Evolutionary conservation across 352 stramenopile genomes (phyloP).

Genomic region (Phytophthora hybrid): DNA sequence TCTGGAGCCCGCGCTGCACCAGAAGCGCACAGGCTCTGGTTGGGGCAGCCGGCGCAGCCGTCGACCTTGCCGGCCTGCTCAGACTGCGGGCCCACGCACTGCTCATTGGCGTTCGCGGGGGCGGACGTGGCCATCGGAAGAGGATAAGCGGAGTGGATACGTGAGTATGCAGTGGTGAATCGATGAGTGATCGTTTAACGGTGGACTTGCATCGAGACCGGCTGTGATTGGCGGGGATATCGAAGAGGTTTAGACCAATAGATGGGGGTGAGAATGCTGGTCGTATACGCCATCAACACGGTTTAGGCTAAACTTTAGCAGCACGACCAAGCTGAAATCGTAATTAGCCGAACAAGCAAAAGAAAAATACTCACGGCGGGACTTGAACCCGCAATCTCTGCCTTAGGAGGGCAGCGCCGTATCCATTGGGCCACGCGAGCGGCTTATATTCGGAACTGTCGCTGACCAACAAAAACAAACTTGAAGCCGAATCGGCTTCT

Average conservation of each 20-base stretch:
- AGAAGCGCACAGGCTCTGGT: slow-evolving; percentile 96
- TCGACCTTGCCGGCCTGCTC: slow-evolving; percentile 94
- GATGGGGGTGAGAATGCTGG: slow-evolving; percentile 15
- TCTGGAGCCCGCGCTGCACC: slow-evolving; percentile 90
- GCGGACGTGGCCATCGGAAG: slow-evolving; percentile 47
- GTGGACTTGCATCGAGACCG: background rate
- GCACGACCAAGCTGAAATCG: background rate
- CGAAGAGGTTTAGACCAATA: slow-evolving; percentile 19
- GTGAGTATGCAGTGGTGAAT: background rate
- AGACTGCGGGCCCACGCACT: slow-evolving; percentile 96
- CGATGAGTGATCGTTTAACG: slow-evolving; percentile 15
- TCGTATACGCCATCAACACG: slow-evolving; percentile 21
- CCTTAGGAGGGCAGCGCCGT: background rate
- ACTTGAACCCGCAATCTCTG: slow-evolving; percentile 1
- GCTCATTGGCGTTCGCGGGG: slow-evolving; percentile 80
- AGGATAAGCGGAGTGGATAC: slow-evolving; percentile 12
- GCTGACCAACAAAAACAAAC: background rate
- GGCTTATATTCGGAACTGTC: background rate
- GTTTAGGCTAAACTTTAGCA: background rate
- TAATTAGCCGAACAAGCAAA: background rate
- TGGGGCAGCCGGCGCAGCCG: slow-evolving; percentile 98
- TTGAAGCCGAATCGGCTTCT: no score
- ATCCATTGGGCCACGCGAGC: slow-evolving; percentile 2
- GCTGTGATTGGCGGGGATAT: background rate
- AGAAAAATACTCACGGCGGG: background rate